A percentile compares a stretch with the other conserved stretches of the same genome.
Conservation (phyloP, 257 asterid species). For the Anisodus tanguticus region DNA sequence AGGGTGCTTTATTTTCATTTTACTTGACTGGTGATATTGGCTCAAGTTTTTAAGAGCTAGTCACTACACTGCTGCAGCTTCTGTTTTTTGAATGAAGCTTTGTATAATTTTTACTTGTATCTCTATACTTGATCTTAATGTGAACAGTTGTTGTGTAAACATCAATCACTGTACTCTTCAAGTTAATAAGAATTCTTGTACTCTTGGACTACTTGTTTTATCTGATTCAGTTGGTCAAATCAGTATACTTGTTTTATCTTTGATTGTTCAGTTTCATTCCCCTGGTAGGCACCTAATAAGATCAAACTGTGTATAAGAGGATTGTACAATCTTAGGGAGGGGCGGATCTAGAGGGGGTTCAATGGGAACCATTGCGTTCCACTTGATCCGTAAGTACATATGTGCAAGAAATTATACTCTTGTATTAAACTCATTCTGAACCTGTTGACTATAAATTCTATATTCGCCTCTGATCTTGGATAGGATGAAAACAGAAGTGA, state of each 20-base stretch:
- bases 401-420: neutral
- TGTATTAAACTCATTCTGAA: neutral
- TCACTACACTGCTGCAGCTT: conserved; percentile 46
- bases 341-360: neutral
- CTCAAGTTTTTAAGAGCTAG: conserved; percentile 67
- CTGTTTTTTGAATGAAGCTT: conserved; percentile 60
- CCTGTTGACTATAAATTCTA: neutral
- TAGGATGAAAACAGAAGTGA: neutral
- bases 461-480: neutral
- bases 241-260: neutral
- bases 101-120: conserved; percentile 32
- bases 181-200: neutral
- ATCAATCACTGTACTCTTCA: neutral
- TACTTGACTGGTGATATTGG: conserved; percentile 42
- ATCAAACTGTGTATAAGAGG: neutral
- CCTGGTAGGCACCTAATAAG: neutral
- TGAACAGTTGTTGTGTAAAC: conserved; percentile 21
- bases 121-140: conserved; percentile 28
- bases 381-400: neutral
- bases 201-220: neutral
- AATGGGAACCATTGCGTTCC: neutral
- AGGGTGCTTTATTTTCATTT: conserved; percentile 22
- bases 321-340: neutral
- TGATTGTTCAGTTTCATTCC: neutral
- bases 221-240: conserved; percentile 10